phyloP scores from a whole-genome alignment of 2,329 filamentous ascomycete genomes.

The Fusarium neocosmosporiellum region DNA sequence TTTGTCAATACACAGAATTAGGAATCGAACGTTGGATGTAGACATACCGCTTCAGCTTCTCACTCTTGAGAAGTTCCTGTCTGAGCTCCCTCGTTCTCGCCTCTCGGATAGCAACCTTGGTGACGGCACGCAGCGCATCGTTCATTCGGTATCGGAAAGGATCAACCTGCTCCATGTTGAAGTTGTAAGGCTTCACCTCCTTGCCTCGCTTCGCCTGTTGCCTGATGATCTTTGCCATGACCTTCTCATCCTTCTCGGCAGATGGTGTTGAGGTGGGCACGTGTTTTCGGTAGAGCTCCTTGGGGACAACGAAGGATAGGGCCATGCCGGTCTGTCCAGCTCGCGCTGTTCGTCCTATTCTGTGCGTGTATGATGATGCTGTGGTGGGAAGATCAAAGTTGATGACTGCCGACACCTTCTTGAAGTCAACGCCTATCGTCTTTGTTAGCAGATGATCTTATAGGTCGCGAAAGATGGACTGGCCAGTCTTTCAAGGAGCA shows the following conservation, averaged over 20 bases:
- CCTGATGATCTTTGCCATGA: conserved; percentile 82
- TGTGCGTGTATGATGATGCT: conserved; percentile 94
- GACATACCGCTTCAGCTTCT: conserved; percentile 81
- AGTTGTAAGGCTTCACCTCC: conserved; percentile 89
- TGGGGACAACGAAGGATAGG: conserved; percentile 92
- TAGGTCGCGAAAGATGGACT: neutral
- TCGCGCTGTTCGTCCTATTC: conserved; percentile 92
- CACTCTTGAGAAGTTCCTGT: conserved; percentile 90
- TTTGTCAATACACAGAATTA: conserved; percentile 4
- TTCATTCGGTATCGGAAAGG: conserved; percentile 95
- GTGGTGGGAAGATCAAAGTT: conserved; percentile 95
- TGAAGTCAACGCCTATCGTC: conserved; percentile 81
- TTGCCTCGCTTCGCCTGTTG: conserved; percentile 83
- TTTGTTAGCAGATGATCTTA: conserved; percentile 25
- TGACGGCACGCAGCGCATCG: conserved; percentile 90
- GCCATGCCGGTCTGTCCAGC: conserved; percentile 94
- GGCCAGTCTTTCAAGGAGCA: neutral
- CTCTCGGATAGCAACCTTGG: conserved; percentile 88
- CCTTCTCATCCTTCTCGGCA: conserved; percentile 84
- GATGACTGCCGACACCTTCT: conserved; percentile 92
- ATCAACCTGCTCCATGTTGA: conserved; percentile 94
- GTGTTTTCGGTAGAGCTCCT: conserved; percentile 86
- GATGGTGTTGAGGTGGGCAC: conserved; percentile 83
- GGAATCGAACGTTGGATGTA: too few species aligned
- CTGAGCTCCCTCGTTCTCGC: conserved; percentile 88